Base-by-base conservation (phyloP, 768 basidiomycete species). In the Xerocomus spinulosus region DNA sequence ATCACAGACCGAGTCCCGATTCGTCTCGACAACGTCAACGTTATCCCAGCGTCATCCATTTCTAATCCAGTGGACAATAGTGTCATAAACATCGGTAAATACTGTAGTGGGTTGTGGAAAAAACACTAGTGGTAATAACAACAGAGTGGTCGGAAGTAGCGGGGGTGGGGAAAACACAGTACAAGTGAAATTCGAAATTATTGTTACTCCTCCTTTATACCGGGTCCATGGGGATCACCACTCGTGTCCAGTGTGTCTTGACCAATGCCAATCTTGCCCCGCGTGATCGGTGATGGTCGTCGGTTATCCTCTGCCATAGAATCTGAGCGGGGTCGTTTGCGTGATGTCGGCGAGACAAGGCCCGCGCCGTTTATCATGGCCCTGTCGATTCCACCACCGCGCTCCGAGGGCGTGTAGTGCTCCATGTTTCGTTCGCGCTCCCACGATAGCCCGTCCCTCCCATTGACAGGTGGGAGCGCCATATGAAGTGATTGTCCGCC, bases 121-220 rank as follows among this genome's bases (percentile, higher is more conserved):
- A 33, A 17, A 17, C 17, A 7, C 9, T 14, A n/a, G 36, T 37
- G 21, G 21, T 23, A 28, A 28, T 15, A 24, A 38, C 21, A 24
- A 38, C 23, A 38, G 37, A 35, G 17, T 17, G 34, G 20, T 10
- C 20, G 36, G 9, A 15, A 36, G 34, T 9, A 18, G 17, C 26
- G 26, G 26, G 26, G 10, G 26, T 10, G 26, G 10, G 26, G 3
- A 25, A 25, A 40, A 39, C 14, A 39, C 23, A 6, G 25, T 8
- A 25, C 38, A 15, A 4, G 38, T 17, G 14, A 25, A 14, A 12
- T 39, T 26, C 24, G 10, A 18, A 14, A 9, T 52, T 17, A 58
- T 10, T 51, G 66, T 54, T 17, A 66, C 50, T 64, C 66, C 36
- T 68, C 63, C 55, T 68, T 67, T 29, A 54, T 52, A 15, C 61